Conservation (phyloP, 2,329 filamentous ascomycete genomes). For the Pseudogymnoascus sp. region DNA sequence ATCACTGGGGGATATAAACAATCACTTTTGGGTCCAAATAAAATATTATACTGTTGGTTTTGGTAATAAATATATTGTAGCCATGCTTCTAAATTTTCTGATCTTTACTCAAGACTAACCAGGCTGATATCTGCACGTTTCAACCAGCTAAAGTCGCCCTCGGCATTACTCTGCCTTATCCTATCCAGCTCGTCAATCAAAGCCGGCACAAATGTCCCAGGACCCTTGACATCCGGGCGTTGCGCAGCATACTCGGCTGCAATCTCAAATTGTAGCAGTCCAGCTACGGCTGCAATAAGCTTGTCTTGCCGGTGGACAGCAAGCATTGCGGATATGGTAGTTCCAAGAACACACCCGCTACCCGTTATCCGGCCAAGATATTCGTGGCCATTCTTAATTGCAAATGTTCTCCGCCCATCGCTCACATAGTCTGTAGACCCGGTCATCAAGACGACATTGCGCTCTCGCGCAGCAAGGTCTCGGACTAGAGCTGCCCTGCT, state of each 20-base stretch:
- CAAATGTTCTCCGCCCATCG: slow-evolving; percentile 61
- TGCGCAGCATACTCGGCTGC: slow-evolving; percentile 58
- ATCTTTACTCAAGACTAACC: background rate
- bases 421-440: slow-evolving; percentile 70
- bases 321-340: slow-evolving; percentile 68
- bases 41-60: background rate
- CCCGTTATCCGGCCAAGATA: slow-evolving; percentile 66
- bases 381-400: slow-evolving; percentile 69
- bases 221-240: slow-evolving; percentile 61
- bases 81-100: background rate
- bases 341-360: slow-evolving; percentile 79
- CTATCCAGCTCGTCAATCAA: slow-evolving; percentile 67
- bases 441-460: slow-evolving; percentile 74
- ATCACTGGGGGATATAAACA: background rate
- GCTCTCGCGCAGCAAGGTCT: slow-evolving; percentile 58
- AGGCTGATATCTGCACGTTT: background rate
- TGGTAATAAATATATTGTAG: background rate
- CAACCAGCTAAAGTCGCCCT: slow-evolving; percentile 46
- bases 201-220: slow-evolving; percentile 78
- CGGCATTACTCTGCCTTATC: slow-evolving; percentile 41
- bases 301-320: slow-evolving; percentile 56
- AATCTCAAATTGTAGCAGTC: slow-evolving; percentile 69
- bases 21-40: background rate
- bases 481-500: slow-evolving; percentile 58
- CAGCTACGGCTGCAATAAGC: slow-evolving; percentile 67